Conservation (phyloP, 2,329 filamentous ascomycete species). For the Fusarium pseudocircinatum region DNA sequence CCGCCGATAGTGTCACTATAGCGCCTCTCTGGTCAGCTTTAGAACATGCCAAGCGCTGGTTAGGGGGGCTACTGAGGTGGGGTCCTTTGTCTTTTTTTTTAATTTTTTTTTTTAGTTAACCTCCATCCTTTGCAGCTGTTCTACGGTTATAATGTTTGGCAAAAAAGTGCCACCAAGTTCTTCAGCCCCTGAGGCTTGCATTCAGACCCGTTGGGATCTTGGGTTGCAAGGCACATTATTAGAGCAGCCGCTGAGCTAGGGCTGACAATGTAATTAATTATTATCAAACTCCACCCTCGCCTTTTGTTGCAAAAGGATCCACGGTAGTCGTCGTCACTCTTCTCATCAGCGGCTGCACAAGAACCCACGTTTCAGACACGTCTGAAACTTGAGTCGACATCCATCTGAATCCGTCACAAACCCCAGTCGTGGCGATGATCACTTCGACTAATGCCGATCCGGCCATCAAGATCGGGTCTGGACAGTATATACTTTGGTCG, state of each 20-base stretch:
- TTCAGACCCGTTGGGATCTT: neutral
- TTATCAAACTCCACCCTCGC: conserved; percentile 3
- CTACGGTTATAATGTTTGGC: neutral
- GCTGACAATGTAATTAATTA: conserved; percentile 4
- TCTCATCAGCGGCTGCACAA: conserved; percentile 3
- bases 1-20: conserved; percentile 27
- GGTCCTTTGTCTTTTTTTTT: neutral
- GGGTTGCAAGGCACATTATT: neutral
- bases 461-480: neutral
- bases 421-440: neutral
- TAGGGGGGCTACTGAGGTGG: neutral
- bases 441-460: neutral
- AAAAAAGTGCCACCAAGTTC: neutral
- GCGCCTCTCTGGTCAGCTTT: conserved; percentile 6
- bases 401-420: conserved; percentile 17
- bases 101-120: neutral
- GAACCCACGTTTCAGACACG: conserved; percentile 25
- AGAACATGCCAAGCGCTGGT: conserved; percentile 6
- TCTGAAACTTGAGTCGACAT: conserved; percentile 28
- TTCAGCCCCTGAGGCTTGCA: conserved; percentile 29
- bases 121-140: neutral
- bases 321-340: conserved; percentile 12
- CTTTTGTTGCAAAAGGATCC: neutral
- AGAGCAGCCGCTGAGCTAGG: conserved; percentile 7
- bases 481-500: neutral